Percentiles rank a stretch among this genome's conserved stretches.
Evolutionary conservation across 1,139 yeast species (phyloP).

Genomic region (Blastobotrys ciferrii): DNA sequence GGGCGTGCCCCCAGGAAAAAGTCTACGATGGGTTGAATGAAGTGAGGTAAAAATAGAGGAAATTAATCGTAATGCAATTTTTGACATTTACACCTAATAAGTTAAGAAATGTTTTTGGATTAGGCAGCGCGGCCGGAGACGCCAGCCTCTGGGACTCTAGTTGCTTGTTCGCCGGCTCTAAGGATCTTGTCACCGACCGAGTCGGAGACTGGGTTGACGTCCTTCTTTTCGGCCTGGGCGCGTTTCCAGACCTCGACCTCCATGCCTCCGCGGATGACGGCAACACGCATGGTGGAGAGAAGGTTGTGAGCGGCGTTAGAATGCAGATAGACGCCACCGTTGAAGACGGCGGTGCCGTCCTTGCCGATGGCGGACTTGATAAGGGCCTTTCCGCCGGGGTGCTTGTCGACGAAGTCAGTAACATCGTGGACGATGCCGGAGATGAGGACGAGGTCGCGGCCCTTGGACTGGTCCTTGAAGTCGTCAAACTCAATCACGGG

Average conservation of each 20-base stretch:
- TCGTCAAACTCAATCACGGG: constrained; percentile 91
- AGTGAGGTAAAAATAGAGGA: no score
- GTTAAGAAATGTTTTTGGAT: constrained; percentile 12
- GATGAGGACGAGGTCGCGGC: constrained; percentile 68
- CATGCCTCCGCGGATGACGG: constrained; percentile 84
- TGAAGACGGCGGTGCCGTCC: constrained; percentile 96
- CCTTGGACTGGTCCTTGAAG: constrained; percentile 66
- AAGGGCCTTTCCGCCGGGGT: constrained; percentile 96
- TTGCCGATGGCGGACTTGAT: constrained; percentile 85
- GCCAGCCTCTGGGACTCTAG: constrained; percentile 38
- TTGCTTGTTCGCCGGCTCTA: constrained; percentile 61
- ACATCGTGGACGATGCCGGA: constrained; percentile 96
- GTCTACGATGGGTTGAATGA: no score
- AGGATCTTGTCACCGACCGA: constrained; percentile 52
- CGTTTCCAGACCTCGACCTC: constrained; percentile 78
- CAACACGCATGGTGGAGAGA: constrained; percentile 93
- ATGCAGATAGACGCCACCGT: constrained; percentile 96
- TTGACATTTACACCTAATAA: constrained; percentile 5
- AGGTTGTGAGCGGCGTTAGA: constrained; percentile 97
- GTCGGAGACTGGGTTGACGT: constrained; percentile 51
- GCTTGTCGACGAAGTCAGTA: constrained; percentile 78
- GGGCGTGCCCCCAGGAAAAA: no score
- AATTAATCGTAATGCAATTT: not conserved
- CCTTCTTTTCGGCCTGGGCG: constrained; percentile 56
- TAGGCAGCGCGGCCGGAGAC: constrained; percentile 36